Evolutionary conservation across 2,329 filamentous ascomycete species (phyloP), one percentile per base, ranked within the genome.

Genomic region (Mollisiaceae sp.): DNA sequence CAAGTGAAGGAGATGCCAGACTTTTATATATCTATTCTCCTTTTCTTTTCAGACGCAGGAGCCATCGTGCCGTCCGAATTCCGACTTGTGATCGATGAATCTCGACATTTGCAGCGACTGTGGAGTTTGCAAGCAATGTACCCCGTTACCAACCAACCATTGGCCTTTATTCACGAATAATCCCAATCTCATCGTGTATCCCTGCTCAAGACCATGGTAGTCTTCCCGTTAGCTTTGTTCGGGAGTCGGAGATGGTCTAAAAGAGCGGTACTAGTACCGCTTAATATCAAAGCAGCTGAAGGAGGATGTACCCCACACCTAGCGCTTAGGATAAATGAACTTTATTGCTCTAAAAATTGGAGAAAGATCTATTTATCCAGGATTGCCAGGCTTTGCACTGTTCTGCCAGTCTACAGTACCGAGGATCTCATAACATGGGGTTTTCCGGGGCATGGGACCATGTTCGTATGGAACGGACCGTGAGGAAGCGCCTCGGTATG

Each of bases 241-340:
- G 45, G 45, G 11, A 50, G 15, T 11, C 22, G n/a, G 5, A n/a
- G 22, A 50, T 32, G 27, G 27, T 32, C 27, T 32, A 32, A 24
- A 50, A 20, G 45, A 20, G 45, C n/a, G 22, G 22, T 22, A 20
- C 45, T 50, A 50, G 45, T n/a, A 24, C 45, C 45, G 45, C 45
- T 50, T 50, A 50, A 50, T 50, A 50, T 50, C 45, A 22, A 50
- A 4, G 11, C 8, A 27, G 11, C 45, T 20, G 45, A 50, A 50
- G 45, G 45, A 20, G n/a, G 20, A 50, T 50, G 45, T 50, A 50
- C 45, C 45, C 45, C 45, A 50, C 45, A 50, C 11, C 45, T 50
- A 50, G 45, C 24, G 45, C 45, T 14, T 22, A 20, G 45, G 45
- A 50, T 50, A 27, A 50, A 50, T 50, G 22, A 50, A 50, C 45